Evolutionary conservation across 2,329 filamentous ascomycete species (phyloP).

Genomic region (Kalmusia sp.): DNA sequence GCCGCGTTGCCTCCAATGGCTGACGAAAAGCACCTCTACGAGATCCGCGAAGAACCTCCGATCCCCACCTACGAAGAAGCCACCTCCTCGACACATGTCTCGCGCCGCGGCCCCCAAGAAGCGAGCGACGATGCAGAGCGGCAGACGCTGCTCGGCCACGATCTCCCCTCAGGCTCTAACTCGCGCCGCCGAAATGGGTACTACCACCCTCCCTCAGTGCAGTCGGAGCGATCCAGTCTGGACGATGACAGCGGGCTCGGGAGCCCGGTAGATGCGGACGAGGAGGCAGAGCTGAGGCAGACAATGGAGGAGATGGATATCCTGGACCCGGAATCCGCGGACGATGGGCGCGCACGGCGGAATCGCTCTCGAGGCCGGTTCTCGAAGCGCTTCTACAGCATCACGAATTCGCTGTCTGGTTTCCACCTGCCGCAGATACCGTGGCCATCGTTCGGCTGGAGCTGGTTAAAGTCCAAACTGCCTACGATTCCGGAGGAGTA

Average conservation of each 20-base stretch:
- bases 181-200: conserved; percentile 47
- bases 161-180: conserved; percentile 34
- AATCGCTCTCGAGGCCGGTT: conserved; percentile 48
- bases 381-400: conserved; percentile 63
- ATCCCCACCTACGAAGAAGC: conserved; percentile 89
- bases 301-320: conserved; percentile 78
- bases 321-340: conserved; percentile 44
- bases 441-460: conserved; percentile 35
- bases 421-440: conserved; percentile 57
- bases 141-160: conserved; percentile 73
- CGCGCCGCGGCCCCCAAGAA: conserved; percentile 63
- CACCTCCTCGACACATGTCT: conserved; percentile 66
- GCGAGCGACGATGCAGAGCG: conserved; percentile 75
- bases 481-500: conserved; percentile 57
- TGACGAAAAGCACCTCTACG: conserved; percentile 50
- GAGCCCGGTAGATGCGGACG: conserved; percentile 62
- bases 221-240: conserved; percentile 73
- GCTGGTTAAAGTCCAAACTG: conserved; percentile 42
- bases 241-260: conserved; percentile 58
- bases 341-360: conserved; percentile 36
- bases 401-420: conserved; percentile 65
- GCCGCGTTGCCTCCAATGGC: conserved; percentile 34
- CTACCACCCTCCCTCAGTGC: conserved; percentile 83
- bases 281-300: conserved; percentile 70
- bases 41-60: conserved; percentile 63